These are phyloP conservation scores for Oryza brachyantha DNA, from an alignment of 176 grass and related monocot species.

Conservation along the genomic window DNA sequence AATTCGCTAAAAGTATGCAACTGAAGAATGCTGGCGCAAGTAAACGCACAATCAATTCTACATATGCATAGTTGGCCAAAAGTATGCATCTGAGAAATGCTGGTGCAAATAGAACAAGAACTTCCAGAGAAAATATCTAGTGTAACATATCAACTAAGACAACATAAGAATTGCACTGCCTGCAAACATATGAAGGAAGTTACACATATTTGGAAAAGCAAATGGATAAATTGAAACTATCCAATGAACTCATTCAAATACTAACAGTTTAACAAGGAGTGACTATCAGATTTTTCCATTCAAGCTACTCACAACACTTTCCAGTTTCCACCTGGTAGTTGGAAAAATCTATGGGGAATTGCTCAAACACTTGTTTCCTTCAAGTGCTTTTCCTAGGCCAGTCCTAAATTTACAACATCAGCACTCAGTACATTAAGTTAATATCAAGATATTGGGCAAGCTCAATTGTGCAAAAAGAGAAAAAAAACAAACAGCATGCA, in stretches of 20 bases:
- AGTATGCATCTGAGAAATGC: not conserved
- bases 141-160: not conserved
- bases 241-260: not conserved
- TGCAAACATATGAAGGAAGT: not conserved
- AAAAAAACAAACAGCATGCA: too few relatives aligned
- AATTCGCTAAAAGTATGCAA: not conserved
- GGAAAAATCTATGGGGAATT: not conserved
- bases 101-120: not conserved
- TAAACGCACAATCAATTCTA: not conserved
- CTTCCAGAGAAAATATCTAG: not conserved
- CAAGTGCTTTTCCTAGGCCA: not conserved
- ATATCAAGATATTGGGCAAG: too few relatives aligned
- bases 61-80: not conserved
- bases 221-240: not conserved
- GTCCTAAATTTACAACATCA: not conserved
- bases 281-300: too few relatives aligned
- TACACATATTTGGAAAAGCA: not conserved
- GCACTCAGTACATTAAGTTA: not conserved
- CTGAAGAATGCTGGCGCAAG: not conserved
- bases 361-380: not conserved
- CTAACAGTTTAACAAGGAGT: not conserved
- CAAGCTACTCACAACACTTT: too few relatives aligned
- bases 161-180: too few relatives aligned
- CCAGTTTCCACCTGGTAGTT: not conserved
- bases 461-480: too few relatives aligned